These are phyloP conservation scores for Termitomyces sp. DNA, from an alignment of 768 basidiomycete genomes.

Conservation along the genomic window DNA sequence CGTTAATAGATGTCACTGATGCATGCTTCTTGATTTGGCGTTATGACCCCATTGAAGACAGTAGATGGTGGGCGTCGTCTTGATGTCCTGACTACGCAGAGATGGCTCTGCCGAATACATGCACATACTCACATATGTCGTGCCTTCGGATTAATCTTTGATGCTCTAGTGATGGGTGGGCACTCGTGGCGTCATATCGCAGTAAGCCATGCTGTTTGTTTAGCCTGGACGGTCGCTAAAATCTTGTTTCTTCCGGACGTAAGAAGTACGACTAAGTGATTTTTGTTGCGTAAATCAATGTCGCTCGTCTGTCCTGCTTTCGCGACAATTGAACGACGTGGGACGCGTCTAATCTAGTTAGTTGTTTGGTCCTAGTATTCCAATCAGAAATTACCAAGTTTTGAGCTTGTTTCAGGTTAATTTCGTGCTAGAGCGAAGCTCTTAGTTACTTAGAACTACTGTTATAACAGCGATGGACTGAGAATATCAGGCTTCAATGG, in stretches of 20 bases:
- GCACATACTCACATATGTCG: no score
- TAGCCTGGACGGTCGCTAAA: neutral
- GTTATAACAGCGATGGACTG: slow-evolving; percentile 22
- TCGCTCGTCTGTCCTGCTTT: neutral
- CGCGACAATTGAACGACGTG: neutral
- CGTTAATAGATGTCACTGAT: neutral
- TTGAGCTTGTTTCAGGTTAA: slow-evolving; percentile 24
- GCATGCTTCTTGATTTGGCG: no score
- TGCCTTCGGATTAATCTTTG: neutral
- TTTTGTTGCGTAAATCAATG: neutral
- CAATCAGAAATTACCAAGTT: neutral
- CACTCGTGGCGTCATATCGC: neutral
- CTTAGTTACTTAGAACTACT: neutral
- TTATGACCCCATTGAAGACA: no score
- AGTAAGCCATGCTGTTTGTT: neutral
- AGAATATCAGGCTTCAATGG: slow-evolving; percentile 29
- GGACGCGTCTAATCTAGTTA: neutral
- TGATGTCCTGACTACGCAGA: no score
- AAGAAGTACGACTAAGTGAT: neutral
- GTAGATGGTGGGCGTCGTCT: no score
- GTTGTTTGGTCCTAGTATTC: neutral
- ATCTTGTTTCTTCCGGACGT: neutral
- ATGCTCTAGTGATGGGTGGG: neutral
- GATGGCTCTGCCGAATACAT: no score
- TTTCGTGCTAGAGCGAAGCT: neutral